phyloP scores from a whole-genome alignment of 495 filamentous ascomycete genomes.

The Collariella sp. region DNA sequence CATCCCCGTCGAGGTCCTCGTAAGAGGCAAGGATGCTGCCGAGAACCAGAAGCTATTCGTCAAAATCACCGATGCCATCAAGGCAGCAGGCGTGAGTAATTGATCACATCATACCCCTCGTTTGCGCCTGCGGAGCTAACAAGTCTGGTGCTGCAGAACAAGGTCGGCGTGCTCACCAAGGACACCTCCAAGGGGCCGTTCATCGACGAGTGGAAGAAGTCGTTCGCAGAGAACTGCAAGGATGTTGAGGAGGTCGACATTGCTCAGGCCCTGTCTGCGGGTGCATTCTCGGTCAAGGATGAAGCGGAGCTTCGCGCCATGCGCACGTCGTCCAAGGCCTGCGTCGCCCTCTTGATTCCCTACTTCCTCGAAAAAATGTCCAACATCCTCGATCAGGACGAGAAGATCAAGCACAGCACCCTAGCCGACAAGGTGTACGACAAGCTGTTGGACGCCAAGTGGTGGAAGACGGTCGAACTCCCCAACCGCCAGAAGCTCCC shows the following conservation, averaged over 20 bases:
- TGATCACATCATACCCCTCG: neutral
- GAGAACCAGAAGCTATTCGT: slow-evolving; percentile 81
- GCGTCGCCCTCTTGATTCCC: slow-evolving; percentile 81
- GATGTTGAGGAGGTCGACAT: slow-evolving; percentile 89
- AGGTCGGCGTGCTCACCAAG: slow-evolving; percentile 77
- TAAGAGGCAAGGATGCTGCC: slow-evolving; percentile 81
- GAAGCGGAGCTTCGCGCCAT: slow-evolving; percentile 90
- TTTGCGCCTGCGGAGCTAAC: slow-evolving; percentile 9
- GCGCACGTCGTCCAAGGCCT: slow-evolving; percentile 85
- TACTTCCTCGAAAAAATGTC: slow-evolving; percentile 99
- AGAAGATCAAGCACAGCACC: slow-evolving; percentile 85
- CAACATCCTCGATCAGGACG: slow-evolving; percentile 83
- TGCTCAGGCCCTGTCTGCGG: slow-evolving; percentile 64
- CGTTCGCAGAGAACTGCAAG: slow-evolving; percentile 63
- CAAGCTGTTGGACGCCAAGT: slow-evolving; percentile 88
- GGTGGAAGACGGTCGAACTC: slow-evolving; percentile 71
- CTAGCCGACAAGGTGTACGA: slow-evolving; percentile 75
- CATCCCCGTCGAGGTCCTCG: slow-evolving; percentile 78
- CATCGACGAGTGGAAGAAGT: slow-evolving; percentile 89
- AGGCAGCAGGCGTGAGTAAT: slow-evolving; percentile 68
- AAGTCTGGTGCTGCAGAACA: slow-evolving; percentile 50
- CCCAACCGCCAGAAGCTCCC: slow-evolving; percentile 65
- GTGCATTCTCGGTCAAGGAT: slow-evolving; percentile 90
- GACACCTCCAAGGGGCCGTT: slow-evolving; percentile 81
- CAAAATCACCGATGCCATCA: slow-evolving; percentile 76